These are phyloP conservation scores for Xylaria sp. DNA, from an alignment of 2,329 filamentous ascomycete genomes.

Conservation along the genomic window DNA sequence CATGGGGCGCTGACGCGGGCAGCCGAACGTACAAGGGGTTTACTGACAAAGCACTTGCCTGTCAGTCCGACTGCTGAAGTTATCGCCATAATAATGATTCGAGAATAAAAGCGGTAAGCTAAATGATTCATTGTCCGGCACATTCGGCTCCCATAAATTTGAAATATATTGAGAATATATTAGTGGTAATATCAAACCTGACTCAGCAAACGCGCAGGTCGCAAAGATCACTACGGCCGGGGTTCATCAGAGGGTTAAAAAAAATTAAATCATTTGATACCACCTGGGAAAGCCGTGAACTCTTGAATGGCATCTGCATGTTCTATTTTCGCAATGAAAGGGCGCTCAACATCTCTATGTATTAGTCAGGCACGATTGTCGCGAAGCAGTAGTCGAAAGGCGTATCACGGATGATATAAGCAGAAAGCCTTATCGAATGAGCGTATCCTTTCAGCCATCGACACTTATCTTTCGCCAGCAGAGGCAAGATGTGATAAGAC, in stretches of 20 bases:
- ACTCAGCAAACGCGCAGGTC: slow-evolving; percentile 23
- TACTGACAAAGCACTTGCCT: not conserved
- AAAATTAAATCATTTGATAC: not conserved
- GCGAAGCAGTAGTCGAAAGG: slow-evolving; percentile 8
- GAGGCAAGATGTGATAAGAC: not conserved
- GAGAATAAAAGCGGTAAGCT: not conserved
- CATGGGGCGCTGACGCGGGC: slow-evolving; percentile 1
- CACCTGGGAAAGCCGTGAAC: not conserved
- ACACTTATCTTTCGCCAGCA: not conserved
- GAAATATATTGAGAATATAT: not conserved
- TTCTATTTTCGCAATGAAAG: not conserved
- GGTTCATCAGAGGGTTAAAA: not conserved
- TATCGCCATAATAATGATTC: not conserved
- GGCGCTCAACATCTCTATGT: not conserved
- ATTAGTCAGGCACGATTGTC: slow-evolving; percentile 1
- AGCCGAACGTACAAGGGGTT: not conserved
- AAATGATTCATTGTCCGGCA: slow-evolving; percentile 5
- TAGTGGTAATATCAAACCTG: slow-evolving; percentile 17
- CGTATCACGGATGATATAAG: slow-evolving; percentile 25
- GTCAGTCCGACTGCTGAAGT: not conserved
- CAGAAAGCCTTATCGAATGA: slow-evolving; percentile 13
- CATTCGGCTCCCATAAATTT: slow-evolving; percentile 1
- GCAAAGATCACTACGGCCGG: not conserved
- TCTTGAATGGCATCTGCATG: not conserved
- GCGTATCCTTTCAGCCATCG: not conserved